Evolutionary conservation across 768 basidiomycete species (phyloP), one percentile per base, ranked within the genome.

Genomic region (Fomitopsis pulvina): DNA sequence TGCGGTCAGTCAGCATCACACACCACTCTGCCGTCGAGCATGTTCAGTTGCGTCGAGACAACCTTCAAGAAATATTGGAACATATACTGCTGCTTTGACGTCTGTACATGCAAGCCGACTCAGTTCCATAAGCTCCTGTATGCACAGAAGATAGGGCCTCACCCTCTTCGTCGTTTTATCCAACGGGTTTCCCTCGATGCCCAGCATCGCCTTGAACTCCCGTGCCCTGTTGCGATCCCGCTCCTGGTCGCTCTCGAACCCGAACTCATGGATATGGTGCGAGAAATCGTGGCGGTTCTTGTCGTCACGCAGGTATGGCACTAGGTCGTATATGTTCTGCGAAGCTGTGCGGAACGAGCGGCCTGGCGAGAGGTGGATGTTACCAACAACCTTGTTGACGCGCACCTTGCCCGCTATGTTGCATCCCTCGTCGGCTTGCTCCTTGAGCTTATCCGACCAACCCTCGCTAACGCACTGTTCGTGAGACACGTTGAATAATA

Each of bases 41-140:
- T 87, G 54, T 81, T 78, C 71, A 96, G 97, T 63, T 87, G 86
- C 2, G 95, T 99, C 6, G 92, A 92, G 34, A 99, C 96, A 40
- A 99, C 95, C 68, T 99, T 99, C 61, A 99, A 76, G 81, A 97
- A 98, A 69, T 98, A 95, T 63, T 98, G 92, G 79, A 92, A 96
- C 92, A 96, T 93, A 66, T 91, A 95, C 57, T 92, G 79, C 22
- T 83, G 68, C 62, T 87, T 87, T 56, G 67, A 71, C 1, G 92
- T 92, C 85, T 89, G 51, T 18, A 40, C 30, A 42, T n/a, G 16
- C 3, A 43, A 26, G 22, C 24, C 4, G 14, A 4, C 18, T 18
- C 24, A 27, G 21, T 45, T 28, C 10, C 6, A 34, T 9, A 6
- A n/a, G n/a, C n/a, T n/a, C n/a, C n/a, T n/a, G n/a, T n/a, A n/a